Conservation (phyloP, 768 basidiomycete species). For the Macrolepiota fuliginosa region DNA sequence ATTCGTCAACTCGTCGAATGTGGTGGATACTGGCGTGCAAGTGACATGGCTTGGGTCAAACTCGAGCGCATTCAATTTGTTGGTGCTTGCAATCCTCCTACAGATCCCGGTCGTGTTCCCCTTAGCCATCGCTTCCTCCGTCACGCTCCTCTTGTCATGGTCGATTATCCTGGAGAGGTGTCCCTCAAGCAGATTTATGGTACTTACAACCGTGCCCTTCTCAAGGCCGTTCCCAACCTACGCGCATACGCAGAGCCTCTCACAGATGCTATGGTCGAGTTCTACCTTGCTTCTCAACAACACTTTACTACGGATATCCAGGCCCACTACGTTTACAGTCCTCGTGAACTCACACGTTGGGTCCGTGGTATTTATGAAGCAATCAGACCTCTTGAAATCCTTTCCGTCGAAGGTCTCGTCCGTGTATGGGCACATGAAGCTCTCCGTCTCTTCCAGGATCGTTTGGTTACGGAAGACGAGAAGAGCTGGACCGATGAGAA, state of each 20-base stretch:
- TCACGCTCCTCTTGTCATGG: conserved; percentile 97
- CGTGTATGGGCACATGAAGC: conserved; percentile 99
- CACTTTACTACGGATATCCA: conserved; percentile 96
- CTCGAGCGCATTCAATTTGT: conserved; percentile 99
- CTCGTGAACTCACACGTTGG: conserved; percentile 98
- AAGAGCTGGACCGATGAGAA: conserved; percentile 93
- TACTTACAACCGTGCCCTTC: conserved; percentile 92
- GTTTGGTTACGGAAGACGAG: conserved; percentile 91
- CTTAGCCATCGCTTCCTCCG: conserved; percentile 96
- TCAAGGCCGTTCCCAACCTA: conserved; percentile 93
- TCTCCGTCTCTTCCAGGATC: conserved; percentile 95
- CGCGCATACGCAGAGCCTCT: conserved; percentile 92
- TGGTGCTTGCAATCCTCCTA: conserved; percentile 98
- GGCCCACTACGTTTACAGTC: conserved; percentile 98
- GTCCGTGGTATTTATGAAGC: conserved; percentile 97
- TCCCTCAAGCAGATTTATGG: conserved; percentile 99
- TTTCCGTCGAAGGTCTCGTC: conserved; percentile 93
- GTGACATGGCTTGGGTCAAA: conserved; percentile 96
- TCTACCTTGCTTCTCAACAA: conserved; percentile 92
- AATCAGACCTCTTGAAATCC: conserved; percentile 88
- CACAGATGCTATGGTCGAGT: conserved; percentile 95
- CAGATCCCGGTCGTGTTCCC: conserved; percentile 98
- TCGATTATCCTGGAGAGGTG: conserved; percentile 96
- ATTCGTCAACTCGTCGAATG: conserved; percentile 94
- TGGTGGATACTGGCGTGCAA: conserved; percentile 92